Evolutionary conservation across 75 land plant genomes (phyloP).

Genomic region (Selaginella tamariscina): DNA sequence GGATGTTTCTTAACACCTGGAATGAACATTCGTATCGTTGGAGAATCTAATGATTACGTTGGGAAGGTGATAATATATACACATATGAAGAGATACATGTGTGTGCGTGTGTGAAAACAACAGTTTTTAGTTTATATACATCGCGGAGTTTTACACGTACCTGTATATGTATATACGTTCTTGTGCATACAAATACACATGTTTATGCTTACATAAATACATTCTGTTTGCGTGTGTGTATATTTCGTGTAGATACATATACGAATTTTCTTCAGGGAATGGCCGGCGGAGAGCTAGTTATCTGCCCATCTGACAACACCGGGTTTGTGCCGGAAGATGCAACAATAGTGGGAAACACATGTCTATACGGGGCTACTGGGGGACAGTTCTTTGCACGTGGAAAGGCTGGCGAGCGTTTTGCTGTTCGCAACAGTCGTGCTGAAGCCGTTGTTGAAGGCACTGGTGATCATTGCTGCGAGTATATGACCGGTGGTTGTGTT

Average conservation of each 20-base stretch:
- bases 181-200: no score
- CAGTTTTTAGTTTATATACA: no score
- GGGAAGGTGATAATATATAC: slow-evolving; percentile 99
- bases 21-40: slow-evolving; percentile 73
- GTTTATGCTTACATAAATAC: no score
- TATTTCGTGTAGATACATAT: no score
- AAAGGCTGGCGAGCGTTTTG: slow-evolving; percentile 98
- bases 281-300: slow-evolving; percentile 97
- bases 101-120: no score
- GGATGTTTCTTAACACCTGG: slow-evolving; percentile 89
- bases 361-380: slow-evolving; percentile 96
- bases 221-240: no score
- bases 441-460: slow-evolving; percentile 95
- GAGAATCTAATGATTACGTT: slow-evolving; percentile 98
- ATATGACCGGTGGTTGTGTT: slow-evolving; percentile 99
- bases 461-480: slow-evolving; percentile 97
- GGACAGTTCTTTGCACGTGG: slow-evolving; percentile 87
- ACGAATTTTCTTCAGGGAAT: slow-evolving; percentile 50
- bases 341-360: slow-evolving; percentile 91
- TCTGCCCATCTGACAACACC: slow-evolving; percentile 49
- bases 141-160: no score
- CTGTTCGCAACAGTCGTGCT: slow-evolving; percentile 87
- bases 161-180: no score
- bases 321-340: slow-evolving; percentile 84
- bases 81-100: no score